Percentiles rank a stretch among this genome's conserved stretches.
Conservation (phyloP, 139 green algal species). For the Desmodesmus armatus region DNA sequence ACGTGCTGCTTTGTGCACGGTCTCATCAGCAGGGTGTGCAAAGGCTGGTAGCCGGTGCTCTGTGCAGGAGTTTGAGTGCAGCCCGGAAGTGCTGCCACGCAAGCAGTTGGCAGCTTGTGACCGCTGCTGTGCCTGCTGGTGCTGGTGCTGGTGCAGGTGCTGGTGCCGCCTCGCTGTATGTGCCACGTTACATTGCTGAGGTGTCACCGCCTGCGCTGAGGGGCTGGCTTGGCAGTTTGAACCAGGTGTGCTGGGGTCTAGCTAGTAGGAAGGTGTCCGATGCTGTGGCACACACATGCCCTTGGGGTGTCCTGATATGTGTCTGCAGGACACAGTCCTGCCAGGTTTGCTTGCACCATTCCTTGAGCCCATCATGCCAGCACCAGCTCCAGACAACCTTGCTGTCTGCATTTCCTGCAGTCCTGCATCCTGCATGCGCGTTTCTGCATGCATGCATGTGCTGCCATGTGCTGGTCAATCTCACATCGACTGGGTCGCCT, state of each 20-base stretch:
- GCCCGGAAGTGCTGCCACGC: background rate
- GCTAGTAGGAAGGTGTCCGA: too few species aligned
- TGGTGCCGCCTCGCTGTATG: slow-evolving; percentile 41
- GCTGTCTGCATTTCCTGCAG: background rate
- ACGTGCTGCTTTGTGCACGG: background rate
- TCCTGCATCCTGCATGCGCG: background rate
- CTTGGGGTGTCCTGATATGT: background rate
- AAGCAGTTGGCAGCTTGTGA: background rate
- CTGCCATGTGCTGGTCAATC: too few species aligned
- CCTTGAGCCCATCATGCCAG: background rate
- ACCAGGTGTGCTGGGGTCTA: slow-evolving; percentile 18
- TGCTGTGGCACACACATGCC: background rate
- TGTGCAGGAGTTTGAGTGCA: background rate
- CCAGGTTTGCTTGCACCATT: too few species aligned
- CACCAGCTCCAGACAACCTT: background rate
- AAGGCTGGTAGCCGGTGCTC: too few species aligned
- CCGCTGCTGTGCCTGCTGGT: background rate
- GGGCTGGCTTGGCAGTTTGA: slow-evolving; percentile 26
- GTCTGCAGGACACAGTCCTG: background rate
- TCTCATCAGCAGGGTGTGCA: too few species aligned
- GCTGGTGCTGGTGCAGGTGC: slow-evolving; percentile 9
- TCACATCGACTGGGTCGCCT: too few species aligned
- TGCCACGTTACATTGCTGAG: slow-evolving; percentile 49
- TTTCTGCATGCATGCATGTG: too few species aligned
- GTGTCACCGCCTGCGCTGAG: slow-evolving; percentile 28